Evolutionary conservation across 768 basidiomycete species (phyloP), one percentile per base, ranked within the genome.

Genomic region (Tricholoma sp.): DNA sequence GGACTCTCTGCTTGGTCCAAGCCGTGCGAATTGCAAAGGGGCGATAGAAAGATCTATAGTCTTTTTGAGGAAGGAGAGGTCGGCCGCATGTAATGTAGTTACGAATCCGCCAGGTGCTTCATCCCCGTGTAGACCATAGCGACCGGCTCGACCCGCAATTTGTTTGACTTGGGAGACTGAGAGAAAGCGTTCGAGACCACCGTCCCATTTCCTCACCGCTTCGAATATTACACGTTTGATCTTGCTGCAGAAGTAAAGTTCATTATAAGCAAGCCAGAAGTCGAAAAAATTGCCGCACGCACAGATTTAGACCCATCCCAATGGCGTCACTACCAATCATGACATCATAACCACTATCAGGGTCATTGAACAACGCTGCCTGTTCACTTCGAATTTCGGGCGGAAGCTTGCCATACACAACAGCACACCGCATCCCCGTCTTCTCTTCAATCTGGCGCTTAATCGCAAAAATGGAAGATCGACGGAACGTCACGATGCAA

Each of bases 261-360:
- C 18, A 39, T 37, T 58, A 32, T 41, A 49, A 18, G 27, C 47
- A 37, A 43, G 3, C 39, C 9, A 5, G 43, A 50, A 8, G 22
- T 37, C 0, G 24, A 63, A 53, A 49, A 8, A 35, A 56, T 55
- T n/a, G 39, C 12, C 18, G 35, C 4, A 75, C 89, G 45, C 69
- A 98, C 97, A 99, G 72, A 67, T 99, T 98, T 19, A 99, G 79
- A 0, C 97, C 97, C 94, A 99, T 95, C 1, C 97, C 94, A 50
- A 98, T 87, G 0, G 94, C 94, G 66, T 99, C 97, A 63, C 91
- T 94, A 1, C 92, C 96, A 16, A 98, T 83, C 41, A 99, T 79
- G 2, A 98, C 86, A 63, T 96, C 90, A 64, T 89, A 91, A 1
- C 84, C 86, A n/a, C 87, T 91, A 41, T 82, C 66, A 0, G 84